Conservation (phyloP, 2,329 filamentous ascomycete genomes). For the Amesomyces nigricolor region DNA sequence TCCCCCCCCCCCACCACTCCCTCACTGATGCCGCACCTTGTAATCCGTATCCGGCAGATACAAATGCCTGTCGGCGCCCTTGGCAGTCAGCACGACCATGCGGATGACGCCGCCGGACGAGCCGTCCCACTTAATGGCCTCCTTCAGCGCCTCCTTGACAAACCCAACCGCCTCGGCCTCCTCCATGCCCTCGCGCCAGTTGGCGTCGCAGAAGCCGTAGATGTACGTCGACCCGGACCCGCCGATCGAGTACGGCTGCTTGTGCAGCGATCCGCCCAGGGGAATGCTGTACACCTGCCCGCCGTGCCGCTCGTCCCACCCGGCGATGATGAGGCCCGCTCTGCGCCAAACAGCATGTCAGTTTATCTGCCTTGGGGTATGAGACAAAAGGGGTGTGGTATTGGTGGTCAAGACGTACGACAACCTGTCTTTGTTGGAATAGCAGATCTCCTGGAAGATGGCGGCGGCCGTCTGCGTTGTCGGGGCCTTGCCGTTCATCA, state of each 20-base stretch:
- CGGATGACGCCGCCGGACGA: slow-evolving; percentile 97
- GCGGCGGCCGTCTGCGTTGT: slow-evolving; percentile 93
- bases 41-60: slow-evolving; percentile 94
- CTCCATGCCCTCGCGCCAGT: slow-evolving; percentile 94
- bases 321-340: slow-evolving; percentile 96
- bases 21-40: slow-evolving; percentile 60
- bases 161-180: slow-evolving; percentile 86
- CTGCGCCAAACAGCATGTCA: slow-evolving; percentile 39
- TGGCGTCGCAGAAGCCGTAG: slow-evolving; percentile 94
- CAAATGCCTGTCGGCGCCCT: slow-evolving; percentile 85
- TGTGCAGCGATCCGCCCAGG: slow-evolving; percentile 92
- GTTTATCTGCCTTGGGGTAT: background rate
- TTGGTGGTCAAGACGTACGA: slow-evolving; percentile 51
- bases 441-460: slow-evolving; percentile 97
- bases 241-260: slow-evolving; percentile 91
- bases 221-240: slow-evolving; percentile 98
- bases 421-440: slow-evolving; percentile 90
- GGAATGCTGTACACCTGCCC: slow-evolving; percentile 98
- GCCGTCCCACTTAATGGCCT: slow-evolving; percentile 99
- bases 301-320: slow-evolving; percentile 90
- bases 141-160: slow-evolving; percentile 82
- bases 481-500: slow-evolving; percentile 81
- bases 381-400: too few species aligned
- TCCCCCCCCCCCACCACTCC: background rate
- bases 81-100: slow-evolving; percentile 89